Base-by-base conservation (phyloP, 331 rosid genomes). In the Phaseolus coccineus region DNA sequence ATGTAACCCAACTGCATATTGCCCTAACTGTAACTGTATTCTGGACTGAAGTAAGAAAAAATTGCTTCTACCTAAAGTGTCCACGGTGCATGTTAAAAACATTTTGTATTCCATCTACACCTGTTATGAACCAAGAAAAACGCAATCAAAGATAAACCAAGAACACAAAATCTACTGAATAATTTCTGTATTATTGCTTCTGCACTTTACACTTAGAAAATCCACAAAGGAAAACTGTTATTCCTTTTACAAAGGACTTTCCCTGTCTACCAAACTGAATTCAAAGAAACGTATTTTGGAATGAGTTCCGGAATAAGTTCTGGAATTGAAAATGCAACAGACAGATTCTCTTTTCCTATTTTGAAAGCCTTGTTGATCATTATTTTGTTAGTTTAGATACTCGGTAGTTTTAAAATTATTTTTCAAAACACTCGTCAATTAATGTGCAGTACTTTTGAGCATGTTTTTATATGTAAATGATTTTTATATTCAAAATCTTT, bases 381-480 rank as follows among this genome's bases (percentile, higher is more conserved):
- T 31, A 15, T 51, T 56, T 61, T 61, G 0, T 27, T 5, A 58
- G 4, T 61, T 61, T 30, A 28, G 22, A 30, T 61, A 4, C 66
- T 59, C 66, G 28, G 3, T 27, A 61, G 40, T 61, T 28, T 61
- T 1, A 10, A 61, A 61, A 30, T 61, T n/a, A 61, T 30, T 28
- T 59, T 61, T 61, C 67, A 4, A n/a, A 53, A 53, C 63, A 56
- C 33, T 24, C 4, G 40, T 2, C 30, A 28, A 28, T 59, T 58
- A 30, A 30, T 13, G 22, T 13, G 11, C 40, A 28, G 11, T 28
- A 30, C 42, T 59, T 11, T 19, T 59, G 4, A 59, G 19, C 19
- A 27, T n/a, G 9, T 28, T 14, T 82, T 50, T 76, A 39, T 82
- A 52, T 59, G 65, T 68, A 30, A 31, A 67, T 52, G 48, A 76